Evolutionary conservation across 2,329 filamentous ascomycete species (phyloP).

Genomic region (Fusarium sp.): DNA sequence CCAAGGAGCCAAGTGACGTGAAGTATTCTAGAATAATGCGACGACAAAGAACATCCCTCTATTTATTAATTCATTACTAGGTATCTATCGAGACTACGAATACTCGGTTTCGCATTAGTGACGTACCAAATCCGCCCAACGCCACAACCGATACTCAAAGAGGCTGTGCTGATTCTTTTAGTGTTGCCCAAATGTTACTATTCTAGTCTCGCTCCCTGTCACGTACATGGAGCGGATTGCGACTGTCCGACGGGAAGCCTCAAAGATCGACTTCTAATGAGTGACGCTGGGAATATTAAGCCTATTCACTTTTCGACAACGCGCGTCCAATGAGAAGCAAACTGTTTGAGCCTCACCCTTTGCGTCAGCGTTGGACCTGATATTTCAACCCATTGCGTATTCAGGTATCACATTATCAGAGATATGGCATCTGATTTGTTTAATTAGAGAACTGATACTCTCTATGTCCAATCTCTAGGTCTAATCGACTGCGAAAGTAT

Average conservation of each 20-base stretch:
- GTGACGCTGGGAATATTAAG: background rate
- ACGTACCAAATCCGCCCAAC: conserved; percentile 27
- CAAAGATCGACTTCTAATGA: conserved; percentile 16
- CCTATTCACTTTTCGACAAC: conserved; percentile 2
- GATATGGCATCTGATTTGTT: background rate
- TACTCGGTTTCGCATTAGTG: conserved; percentile 2
- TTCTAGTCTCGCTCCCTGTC: conserved; percentile 22
- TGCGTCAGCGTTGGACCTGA: conserved; percentile 26
- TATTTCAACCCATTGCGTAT: background rate
- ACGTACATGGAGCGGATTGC: conserved; percentile 12
- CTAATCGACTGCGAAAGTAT: conserved; percentile 5
- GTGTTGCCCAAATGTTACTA: conserved; percentile 24
- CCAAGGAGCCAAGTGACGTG: too few species aligned
- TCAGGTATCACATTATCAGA: background rate
- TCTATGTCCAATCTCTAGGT: background rate
- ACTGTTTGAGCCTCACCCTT: conserved; percentile 27
- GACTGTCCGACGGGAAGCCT: conserved; percentile 18
- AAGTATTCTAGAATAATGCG: background rate
- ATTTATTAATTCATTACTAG: background rate
- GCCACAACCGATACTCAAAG: conserved; percentile 37
- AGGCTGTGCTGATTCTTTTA: conserved; percentile 37
- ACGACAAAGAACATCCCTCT: conserved; percentile 1
- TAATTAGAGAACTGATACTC: background rate
- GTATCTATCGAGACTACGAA: background rate
- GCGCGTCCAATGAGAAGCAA: conserved; percentile 34